Conservation (phyloP, 2,329 filamentous ascomycete species). For the Xylaria sp. region DNA sequence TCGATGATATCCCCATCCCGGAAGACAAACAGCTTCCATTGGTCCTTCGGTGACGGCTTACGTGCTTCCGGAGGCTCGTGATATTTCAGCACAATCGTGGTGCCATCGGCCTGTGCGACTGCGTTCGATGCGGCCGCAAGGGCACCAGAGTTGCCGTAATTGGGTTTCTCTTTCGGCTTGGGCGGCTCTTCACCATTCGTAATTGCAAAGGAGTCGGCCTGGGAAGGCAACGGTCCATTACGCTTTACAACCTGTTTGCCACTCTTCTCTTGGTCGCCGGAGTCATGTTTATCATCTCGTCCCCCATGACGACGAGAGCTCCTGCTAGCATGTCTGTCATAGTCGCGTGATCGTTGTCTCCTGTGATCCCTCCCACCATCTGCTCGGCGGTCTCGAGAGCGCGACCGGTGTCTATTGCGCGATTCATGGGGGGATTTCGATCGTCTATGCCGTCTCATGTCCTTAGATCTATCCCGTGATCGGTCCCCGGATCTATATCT, state of each 20-base stretch:
- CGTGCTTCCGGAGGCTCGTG: constrained; percentile 91
- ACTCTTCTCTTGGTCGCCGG: constrained; percentile 18
- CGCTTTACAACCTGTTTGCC: constrained; percentile 33
- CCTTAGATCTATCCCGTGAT: constrained; percentile 23
- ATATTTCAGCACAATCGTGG: constrained; percentile 81
- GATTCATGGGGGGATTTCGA: constrained; percentile 28
- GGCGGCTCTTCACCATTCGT: constrained; percentile 45
- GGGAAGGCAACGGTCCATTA: constrained; percentile 53
- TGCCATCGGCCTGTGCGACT: constrained; percentile 64
- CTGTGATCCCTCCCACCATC: constrained; percentile 27
- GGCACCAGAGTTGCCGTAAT: constrained; percentile 73
- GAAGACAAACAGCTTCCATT: constrained; percentile 92
- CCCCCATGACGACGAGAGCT: constrained; percentile 22
- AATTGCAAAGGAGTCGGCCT: constrained; percentile 54
- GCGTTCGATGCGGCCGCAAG: constrained; percentile 85
- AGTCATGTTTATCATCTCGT: constrained; percentile 16
- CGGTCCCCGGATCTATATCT: constrained; percentile 21
- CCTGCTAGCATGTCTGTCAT: constrained; percentile 28
- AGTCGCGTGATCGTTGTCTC: constrained; percentile 33
- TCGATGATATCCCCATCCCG: constrained; percentile 76
- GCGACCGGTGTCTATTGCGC: constrained; percentile 21
- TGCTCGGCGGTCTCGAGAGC: constrained; percentile 26
- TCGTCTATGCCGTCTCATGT: constrained; percentile 22
- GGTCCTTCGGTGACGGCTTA: constrained; percentile 70
- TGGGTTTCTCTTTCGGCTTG: constrained; percentile 78